Conservation (phyloP, 768 basidiomycete species). For the Cyathus striatus region DNA sequence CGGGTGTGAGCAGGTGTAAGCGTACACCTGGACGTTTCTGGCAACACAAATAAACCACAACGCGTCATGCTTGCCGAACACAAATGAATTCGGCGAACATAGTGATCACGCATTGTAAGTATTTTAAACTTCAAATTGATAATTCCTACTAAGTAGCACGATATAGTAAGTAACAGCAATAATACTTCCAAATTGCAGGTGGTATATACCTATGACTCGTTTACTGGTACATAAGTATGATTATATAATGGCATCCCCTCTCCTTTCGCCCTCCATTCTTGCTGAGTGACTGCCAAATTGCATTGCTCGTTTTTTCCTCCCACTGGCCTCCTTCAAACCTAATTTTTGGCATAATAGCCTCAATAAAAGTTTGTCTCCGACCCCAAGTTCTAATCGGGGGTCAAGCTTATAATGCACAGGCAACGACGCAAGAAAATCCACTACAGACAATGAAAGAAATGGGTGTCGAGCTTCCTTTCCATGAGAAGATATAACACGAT, state of each 20-base stretch:
- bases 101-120: too few species aligned
- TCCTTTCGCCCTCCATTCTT: slow-evolving; percentile 66
- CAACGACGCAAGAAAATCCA: slow-evolving; percentile 70
- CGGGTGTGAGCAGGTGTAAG: slow-evolving; percentile 3
- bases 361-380: slow-evolving; percentile 88
- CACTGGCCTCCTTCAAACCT: slow-evolving; percentile 73
- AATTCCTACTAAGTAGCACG: too few species aligned
- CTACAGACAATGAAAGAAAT: slow-evolving; percentile 77
- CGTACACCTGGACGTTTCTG: too few species aligned
- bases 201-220: too few species aligned
- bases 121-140: too few species aligned
- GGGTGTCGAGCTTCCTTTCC: slow-evolving; percentile 93
- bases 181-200: too few species aligned
- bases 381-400: slow-evolving; percentile 63
- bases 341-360: slow-evolving; percentile 64
- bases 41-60: too few species aligned
- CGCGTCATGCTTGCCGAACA: too few species aligned
- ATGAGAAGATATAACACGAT: slow-evolving; percentile 86
- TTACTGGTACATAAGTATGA: neutral
- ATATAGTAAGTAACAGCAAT: too few species aligned
- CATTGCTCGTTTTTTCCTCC: slow-evolving; percentile 89
- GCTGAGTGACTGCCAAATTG: slow-evolving; percentile 93
- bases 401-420: slow-evolving; percentile 85
- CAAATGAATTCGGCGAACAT: too few species aligned
- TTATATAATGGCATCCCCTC: slow-evolving; percentile 44